Evolutionary conservation across 352 stramenopile genomes (phyloP), one percentile per base, ranked within the genome.

Genomic region (Phytopythium montanum): DNA sequence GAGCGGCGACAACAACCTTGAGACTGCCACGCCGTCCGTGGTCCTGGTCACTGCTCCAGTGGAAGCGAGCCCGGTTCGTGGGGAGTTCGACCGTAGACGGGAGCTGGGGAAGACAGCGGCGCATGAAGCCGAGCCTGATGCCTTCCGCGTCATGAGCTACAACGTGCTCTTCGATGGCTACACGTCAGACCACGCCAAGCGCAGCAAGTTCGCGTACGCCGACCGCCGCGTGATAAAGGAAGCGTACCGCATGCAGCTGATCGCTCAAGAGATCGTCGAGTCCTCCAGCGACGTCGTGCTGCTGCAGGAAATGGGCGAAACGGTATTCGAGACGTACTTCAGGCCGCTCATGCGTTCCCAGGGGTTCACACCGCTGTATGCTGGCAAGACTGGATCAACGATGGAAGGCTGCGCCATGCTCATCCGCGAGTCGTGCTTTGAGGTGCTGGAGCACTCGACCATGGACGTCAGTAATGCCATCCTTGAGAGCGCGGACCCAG

Each of bases 151-250:
- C 18, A 92, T 94, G 85, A 88, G 70, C 58, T 94, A 94, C 63
- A 94, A 94, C 54, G 74, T 94, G 23, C 54, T 94, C 16, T 94
- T 81, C 53, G 73, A 85, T 31, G 83, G 84, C 3, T 94, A 92
- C 46, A 81, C 70, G 2, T 82, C 82, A 1, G 58, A 79, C 23
- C 76, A 85, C 39, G 70, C 75, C 28, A 72, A 84, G 64, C 67
- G 69, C 54, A 79, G 74, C 34, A 61, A 91, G 62, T 94, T 90
- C 57, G 64, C 76, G 54, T 90, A 90, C 59, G 80, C 72, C 2
- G 61, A 74, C 19, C 60, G 64, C 4, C 64, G 63, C 14, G 54
- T 80, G 21, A 64, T 90, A 38, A 66, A 78, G 21, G 80, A 92
- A 56, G 70, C 80, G 61, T 88, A 89, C 45, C 80, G 85, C 54